phyloP scores from a whole-genome alignment of 2,329 filamentous ascomycete genomes.

The Leptodontidium sp. region DNA sequence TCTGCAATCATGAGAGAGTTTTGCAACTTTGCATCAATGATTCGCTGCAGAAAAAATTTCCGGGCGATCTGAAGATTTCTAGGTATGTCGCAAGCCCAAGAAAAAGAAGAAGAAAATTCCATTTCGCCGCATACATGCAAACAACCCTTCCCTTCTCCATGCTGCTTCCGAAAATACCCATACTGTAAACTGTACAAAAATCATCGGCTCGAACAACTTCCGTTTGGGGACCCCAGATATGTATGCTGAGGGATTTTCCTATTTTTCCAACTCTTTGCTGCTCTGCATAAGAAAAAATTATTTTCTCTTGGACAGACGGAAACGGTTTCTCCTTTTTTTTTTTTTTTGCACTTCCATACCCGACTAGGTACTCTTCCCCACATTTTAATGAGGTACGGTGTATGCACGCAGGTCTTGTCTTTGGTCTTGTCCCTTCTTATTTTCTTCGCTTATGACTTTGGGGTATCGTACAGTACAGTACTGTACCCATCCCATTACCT shows the following conservation, averaged over 20 bases:
- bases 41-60: too few species aligned
- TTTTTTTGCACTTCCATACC: background rate
- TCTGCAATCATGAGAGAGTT: too few species aligned
- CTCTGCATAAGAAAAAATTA: too few species aligned
- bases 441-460: slow-evolving; percentile 8
- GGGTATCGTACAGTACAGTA: background rate
- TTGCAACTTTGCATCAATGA: too few species aligned
- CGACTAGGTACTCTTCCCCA: background rate
- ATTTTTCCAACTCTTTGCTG: background rate
- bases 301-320: background rate
- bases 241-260: background rate
- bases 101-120: background rate
- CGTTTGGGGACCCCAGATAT: background rate
- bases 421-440: slow-evolving; percentile 9
- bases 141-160: background rate
- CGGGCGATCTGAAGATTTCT: background rate
- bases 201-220: background rate
- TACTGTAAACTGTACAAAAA: background rate
- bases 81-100: background rate
- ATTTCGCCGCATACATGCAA: too few species aligned
- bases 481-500: too few species aligned
- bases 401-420: background rate
- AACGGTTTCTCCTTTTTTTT: too few species aligned
- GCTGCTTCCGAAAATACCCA: background rate
- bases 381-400: background rate